Evolutionary conservation across 164 flowering plant species (phyloP), one percentile per base, ranked within the genome.

Genomic region (Liriodendron chinense): DNA sequence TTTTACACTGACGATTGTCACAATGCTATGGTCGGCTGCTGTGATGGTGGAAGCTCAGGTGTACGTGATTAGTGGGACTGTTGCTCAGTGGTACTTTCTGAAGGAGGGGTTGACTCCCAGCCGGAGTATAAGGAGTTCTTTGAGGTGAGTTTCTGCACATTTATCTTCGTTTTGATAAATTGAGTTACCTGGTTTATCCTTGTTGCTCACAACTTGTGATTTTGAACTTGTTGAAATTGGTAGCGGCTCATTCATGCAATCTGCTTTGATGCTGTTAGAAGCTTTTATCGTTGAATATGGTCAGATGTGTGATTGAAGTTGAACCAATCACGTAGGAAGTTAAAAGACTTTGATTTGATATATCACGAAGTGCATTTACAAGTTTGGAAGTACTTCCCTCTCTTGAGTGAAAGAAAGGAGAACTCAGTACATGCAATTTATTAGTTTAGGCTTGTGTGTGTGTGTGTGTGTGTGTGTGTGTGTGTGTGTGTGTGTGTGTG

Each of bases 41-140:
- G 86, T 43, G 1, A 88, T 86, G 91, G 82, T 90, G 81, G 99
- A 96, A 80, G 88, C 89, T 53, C 79, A 77, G 68, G 76, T 61
- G 48, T 77, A 72, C 72, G 71, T 77, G 66, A 77, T 77, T 61
- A 66, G 68, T 53, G 79, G 79, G 72, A 72, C 79, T 0, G 48
- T 90, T 80, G 91, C 96, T 3, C 98, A 91, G 80, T 96, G 99
- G 99, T 92, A 96, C 81, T 92, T 96, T 79, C 83, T 90, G 0
- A 94, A 87, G 87, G 95, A 88, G 74, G 88, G 87, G 61, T 68
- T 84, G 0, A 74, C 65, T 43, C 90, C 92, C 1, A 87, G 77
- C 57, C 78, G 88, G 74, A 86, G 84, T 74, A 89, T 92, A 72
- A 84, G 98, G 80, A 91, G 82, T 76, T 89, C 98, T 66, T 77